Percentiles rank a stretch among this genome's conserved stretches.
Evolutionary conservation across 2,329 filamentous ascomycete genomes (phyloP).

Genomic region (Chrysoporthe austroafricana): DNA sequence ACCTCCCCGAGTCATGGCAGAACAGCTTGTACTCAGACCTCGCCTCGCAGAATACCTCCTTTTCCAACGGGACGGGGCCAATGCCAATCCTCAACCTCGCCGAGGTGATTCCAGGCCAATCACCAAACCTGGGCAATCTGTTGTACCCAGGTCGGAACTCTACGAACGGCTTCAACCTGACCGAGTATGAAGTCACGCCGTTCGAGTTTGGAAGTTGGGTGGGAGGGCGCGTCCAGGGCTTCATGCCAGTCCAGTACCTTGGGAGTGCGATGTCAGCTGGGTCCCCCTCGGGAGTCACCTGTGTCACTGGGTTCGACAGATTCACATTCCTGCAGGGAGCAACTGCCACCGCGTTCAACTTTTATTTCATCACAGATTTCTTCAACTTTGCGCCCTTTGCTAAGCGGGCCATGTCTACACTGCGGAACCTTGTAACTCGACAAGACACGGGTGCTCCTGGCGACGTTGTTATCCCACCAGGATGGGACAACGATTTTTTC

Average conservation of each 20-base stretch:
- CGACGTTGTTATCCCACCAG: not conserved
- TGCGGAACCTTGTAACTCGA: not conserved
- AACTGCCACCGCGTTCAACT: slow-evolving; percentile 35
- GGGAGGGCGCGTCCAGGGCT: slow-evolving; percentile 36
- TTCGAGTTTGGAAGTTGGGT: slow-evolving; percentile 41
- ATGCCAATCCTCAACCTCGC: slow-evolving; percentile 37
- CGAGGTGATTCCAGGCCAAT: slow-evolving; percentile 37
- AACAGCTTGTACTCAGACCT: slow-evolving; percentile 36
- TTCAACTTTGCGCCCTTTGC: slow-evolving; percentile 31
- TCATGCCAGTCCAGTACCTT: slow-evolving; percentile 36
- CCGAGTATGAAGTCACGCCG: slow-evolving; percentile 39
- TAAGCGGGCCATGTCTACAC: not conserved
- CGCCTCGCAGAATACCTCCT: slow-evolving; percentile 37
- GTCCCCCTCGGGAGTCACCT: slow-evolving; percentile 33
- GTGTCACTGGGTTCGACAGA: slow-evolving; percentile 39
- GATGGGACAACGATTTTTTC: not conserved
- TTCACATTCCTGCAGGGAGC: slow-evolving; percentile 38
- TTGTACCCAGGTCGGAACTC: slow-evolving; percentile 36
- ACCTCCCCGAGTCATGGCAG: not conserved
- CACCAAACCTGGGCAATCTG: slow-evolving; percentile 35
- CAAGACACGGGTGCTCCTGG: not conserved
- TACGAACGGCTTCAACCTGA: slow-evolving; percentile 37
- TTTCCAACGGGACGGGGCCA: slow-evolving; percentile 21
- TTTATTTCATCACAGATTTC: slow-evolving; percentile 36
- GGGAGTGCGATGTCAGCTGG: slow-evolving; percentile 38